These are phyloP conservation scores for Blastomyces percursus DNA, from an alignment of 2,329 filamentous ascomycete species.

Conservation along the genomic window DNA sequence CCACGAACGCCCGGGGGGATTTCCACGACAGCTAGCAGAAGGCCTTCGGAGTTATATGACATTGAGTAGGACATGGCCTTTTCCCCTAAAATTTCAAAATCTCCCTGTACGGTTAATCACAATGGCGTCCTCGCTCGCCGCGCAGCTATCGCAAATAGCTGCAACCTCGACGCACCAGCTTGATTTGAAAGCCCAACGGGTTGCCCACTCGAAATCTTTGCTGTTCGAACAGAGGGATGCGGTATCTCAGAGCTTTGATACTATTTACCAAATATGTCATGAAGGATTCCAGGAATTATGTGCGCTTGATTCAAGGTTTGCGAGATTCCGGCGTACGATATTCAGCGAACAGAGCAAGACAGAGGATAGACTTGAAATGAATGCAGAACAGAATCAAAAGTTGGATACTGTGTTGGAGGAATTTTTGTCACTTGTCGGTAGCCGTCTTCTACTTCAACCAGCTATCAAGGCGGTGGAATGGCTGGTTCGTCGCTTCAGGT, in stretches of 20 bases:
- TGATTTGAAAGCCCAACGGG: slow-evolving; percentile 85
- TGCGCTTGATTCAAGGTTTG: slow-evolving; percentile 69
- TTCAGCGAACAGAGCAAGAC: slow-evolving; percentile 91
- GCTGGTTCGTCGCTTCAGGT: slow-evolving; percentile 86
- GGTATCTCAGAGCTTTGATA: slow-evolving; percentile 79
- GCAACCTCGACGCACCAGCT: slow-evolving; percentile 81
- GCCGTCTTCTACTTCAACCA: slow-evolving; percentile 69
- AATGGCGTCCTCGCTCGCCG: slow-evolving; percentile 80
- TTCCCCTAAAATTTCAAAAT: neutral
- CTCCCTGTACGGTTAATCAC: slow-evolving; percentile 13
- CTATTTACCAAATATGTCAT: slow-evolving; percentile 72
- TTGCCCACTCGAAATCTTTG: slow-evolving; percentile 83
- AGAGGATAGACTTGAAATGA: slow-evolving; percentile 80
- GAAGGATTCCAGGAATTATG: slow-evolving; percentile 90
- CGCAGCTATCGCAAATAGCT: slow-evolving; percentile 88
- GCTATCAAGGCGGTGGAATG: slow-evolving; percentile 89
- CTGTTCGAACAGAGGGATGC: slow-evolving; percentile 84
- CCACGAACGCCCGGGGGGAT: neutral
- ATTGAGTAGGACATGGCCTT: neutral
- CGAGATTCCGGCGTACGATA: slow-evolving; percentile 61
- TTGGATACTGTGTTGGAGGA: slow-evolving; percentile 66
- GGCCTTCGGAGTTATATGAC: neutral
- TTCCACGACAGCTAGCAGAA: neutral
- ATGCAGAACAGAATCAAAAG: slow-evolving; percentile 65
- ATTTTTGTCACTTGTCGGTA: slow-evolving; percentile 71